Evolutionary conservation across 2,329 filamentous ascomycete genomes (phyloP), one percentile per base, ranked within the genome.

Genomic region (Hypoxylon rubiginosum): DNA sequence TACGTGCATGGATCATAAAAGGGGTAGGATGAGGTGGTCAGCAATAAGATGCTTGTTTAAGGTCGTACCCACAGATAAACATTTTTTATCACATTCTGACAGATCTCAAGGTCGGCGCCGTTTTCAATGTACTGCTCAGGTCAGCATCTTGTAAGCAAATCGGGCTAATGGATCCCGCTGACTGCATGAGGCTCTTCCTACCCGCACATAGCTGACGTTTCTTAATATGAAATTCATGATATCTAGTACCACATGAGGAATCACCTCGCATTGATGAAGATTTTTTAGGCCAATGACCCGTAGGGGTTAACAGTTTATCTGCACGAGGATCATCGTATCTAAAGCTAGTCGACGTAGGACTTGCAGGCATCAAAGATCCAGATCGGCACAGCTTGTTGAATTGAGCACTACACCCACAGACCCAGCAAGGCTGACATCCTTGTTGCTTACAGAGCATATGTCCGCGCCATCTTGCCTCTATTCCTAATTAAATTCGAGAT

Each of bases 171-270:
- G 43, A 48, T 6, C 19, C 43, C 21, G 43, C 43, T 48, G 43
- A 48, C 21, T 24, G 43, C 43, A 15, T 48, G 43, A 48, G 43
- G 43, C 43, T 48, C 43, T 48, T 48, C 6, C 41, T 45, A 45
- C 11, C 43, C 11, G 21, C 17, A 24, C 21, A 8, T 28, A 11
- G 21, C 43, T 48, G 19, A 15, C 10, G 43, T 11, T 8, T 15
- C n/a, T 48, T 13, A 24, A 28, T 48, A 28, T 28, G 8, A 48
- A 24, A 11, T 48, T 48, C 19, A 48, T 48, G 43, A 48, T 48
- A 36, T 15, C 34, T 15, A 13, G 13, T 36, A 15, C 13, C 13
- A 15, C 10, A 36, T n/a, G n/a, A n/a, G n/a, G n/a, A 13, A 36
- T 13, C 34, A 36, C 10, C 34, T 13, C 34, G 13, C 6, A 13